These are phyloP conservation scores for Inga leiocalycina DNA, from an alignment of 306 rosid species.

Conservation along the genomic window DNA sequence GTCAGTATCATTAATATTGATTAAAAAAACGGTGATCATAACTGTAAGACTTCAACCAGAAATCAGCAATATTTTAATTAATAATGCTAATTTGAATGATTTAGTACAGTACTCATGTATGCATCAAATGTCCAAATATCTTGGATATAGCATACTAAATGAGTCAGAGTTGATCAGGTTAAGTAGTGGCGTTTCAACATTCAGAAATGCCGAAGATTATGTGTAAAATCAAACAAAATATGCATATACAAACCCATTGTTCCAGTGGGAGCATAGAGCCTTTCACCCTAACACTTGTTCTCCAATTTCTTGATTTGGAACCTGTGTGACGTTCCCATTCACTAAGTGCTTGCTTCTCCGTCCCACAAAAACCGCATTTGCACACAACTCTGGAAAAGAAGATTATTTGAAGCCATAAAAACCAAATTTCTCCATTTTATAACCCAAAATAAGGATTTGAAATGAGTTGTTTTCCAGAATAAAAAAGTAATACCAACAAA, in stretches of 20 bases:
- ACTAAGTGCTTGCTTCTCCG: conserved; percentile 94
- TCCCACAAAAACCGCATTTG: conserved; percentile 90
- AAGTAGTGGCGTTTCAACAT: neutral
- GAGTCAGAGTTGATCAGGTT: conserved; percentile 20
- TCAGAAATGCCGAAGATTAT: conserved; percentile 29
- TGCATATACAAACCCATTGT: conserved; percentile 86
- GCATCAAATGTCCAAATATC: conserved; percentile 18
- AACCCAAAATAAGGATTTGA: conserved; percentile 1
- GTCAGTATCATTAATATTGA: conserved; percentile 8
- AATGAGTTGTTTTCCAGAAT: conserved; percentile 1
- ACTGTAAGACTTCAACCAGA: conserved; percentile 14
- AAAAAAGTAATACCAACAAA: neutral
- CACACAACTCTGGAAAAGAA: conserved; percentile 83
- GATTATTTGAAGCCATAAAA: conserved; percentile 24
- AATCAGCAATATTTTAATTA: neutral
- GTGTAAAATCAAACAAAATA: conserved; percentile 28
- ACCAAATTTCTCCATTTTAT: conserved; percentile 12
- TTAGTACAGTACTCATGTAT: conserved; percentile 1
- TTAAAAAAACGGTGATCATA: neutral
- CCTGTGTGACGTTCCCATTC: conserved; percentile 98
- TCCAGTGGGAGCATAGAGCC: conserved; percentile 90
- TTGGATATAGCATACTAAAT: conserved; percentile 4
- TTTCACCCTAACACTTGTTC: conserved; percentile 84
- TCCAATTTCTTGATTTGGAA: conserved; percentile 94
- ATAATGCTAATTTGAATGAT: conserved; percentile 3